Evolutionary conservation across 495 filamentous ascomycete genomes (phyloP).

Genomic region (Xylona heveae): DNA sequence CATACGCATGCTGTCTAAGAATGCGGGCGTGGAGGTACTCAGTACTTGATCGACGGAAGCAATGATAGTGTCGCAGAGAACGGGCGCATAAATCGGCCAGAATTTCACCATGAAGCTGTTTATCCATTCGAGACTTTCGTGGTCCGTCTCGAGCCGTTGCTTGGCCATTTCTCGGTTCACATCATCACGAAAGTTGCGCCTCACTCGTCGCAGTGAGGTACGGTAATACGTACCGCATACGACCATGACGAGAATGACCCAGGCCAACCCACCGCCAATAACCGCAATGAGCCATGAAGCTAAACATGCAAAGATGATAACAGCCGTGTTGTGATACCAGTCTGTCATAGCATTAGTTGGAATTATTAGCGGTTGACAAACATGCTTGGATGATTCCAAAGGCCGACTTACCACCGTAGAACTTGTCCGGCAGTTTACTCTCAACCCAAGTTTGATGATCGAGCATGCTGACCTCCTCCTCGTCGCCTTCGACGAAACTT

Average conservation of each 20-base stretch:
- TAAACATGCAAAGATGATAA: conserved; percentile 85
- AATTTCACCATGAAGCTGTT: conserved; percentile 98
- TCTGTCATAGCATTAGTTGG: conserved; percentile 24
- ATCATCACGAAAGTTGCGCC: conserved; percentile 92
- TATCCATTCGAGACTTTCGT: conserved; percentile 93
- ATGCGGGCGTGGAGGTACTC: conserved; percentile 72
- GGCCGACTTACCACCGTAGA: conserved; percentile 53
- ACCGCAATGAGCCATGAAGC: conserved; percentile 76
- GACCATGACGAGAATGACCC: conserved; percentile 87
- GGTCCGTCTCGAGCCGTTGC: conserved; percentile 72
- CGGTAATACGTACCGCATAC: conserved; percentile 88
- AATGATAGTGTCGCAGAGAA: conserved; percentile 80
- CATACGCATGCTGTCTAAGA: conserved; percentile 81
- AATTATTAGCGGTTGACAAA: too few relatives aligned
- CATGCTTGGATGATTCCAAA: too few relatives aligned
- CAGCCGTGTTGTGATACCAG: conserved; percentile 90
- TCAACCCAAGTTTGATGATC: conserved; percentile 85
- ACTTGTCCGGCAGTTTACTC: conserved; percentile 63
- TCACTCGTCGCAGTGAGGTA: conserved; percentile 79
- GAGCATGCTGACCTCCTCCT: conserved; percentile 44
- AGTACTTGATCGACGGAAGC: conserved; percentile 87
- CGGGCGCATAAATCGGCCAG: conserved; percentile 95
- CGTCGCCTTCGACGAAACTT: conserved; percentile 25
- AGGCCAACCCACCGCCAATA: conserved; percentile 75
- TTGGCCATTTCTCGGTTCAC: conserved; percentile 83